Conservation (phyloP, 2,329 filamentous ascomycete genomes). For the Amphichorda felina region DNA sequence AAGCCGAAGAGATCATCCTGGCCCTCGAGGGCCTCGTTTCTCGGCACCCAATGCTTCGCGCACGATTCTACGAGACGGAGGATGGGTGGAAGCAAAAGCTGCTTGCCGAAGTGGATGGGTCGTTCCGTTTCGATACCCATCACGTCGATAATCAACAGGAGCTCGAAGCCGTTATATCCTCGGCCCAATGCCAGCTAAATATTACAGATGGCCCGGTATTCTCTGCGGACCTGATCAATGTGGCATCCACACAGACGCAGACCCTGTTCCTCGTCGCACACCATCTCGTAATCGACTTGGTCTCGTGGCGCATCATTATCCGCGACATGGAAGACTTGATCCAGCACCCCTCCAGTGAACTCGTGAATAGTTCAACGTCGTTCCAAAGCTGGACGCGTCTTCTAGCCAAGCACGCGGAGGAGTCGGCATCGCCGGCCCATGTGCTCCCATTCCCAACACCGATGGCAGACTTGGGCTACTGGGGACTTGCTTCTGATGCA, state of each 20-base stretch:
- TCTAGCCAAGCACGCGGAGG: conserved; percentile 17
- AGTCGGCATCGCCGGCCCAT: background rate
- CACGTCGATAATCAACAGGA: too few relatives aligned
- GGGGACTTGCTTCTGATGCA: conserved; percentile 4
- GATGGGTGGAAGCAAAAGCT: conserved; percentile 13
- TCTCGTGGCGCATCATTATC: conserved; percentile 31
- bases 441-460: conserved; percentile 8
- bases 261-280: conserved; percentile 18
- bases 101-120: conserved; percentile 4
- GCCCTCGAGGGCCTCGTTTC: too few relatives aligned
- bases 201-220: conserved; percentile 4
- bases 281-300: conserved; percentile 28
- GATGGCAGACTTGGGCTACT: conserved; percentile 11
- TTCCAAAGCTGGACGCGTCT: conserved; percentile 25
- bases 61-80: conserved; percentile 12
- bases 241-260: conserved; percentile 9
- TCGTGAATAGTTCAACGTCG: conserved; percentile 3
- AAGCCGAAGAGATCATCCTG: too few relatives aligned
- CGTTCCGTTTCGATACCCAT: too few relatives aligned
- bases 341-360: conserved; percentile 10
- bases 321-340: conserved; percentile 29
- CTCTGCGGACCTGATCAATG: background rate
- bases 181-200: background rate
- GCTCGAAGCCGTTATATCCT: too few relatives aligned
- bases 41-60: conserved; percentile 22